phyloP scores from a whole-genome alignment of 768 basidiomycete genomes.

The Pleurotus tuoliensis region DNA sequence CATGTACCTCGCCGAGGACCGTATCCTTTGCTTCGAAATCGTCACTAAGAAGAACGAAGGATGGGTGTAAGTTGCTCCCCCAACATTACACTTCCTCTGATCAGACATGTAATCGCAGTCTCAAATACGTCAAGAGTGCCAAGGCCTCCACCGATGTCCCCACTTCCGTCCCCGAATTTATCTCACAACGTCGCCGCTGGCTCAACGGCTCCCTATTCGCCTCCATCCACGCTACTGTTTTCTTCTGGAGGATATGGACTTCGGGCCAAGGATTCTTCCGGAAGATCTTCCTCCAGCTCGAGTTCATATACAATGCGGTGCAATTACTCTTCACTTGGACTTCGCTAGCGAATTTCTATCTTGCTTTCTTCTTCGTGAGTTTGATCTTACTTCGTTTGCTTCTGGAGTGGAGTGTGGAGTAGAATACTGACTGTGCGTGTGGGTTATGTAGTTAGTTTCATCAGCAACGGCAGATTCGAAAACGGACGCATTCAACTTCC shows the following conservation, averaged over 20 bases:
- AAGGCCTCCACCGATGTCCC: slow-evolving; percentile 97
- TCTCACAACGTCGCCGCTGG: slow-evolving; percentile 90
- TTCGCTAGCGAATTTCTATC: slow-evolving; percentile 87
- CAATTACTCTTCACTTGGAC: slow-evolving; percentile 96
- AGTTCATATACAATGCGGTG: slow-evolving; percentile 88
- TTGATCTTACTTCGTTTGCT: slow-evolving; percentile 8
- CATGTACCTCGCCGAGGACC: slow-evolving; percentile 90
- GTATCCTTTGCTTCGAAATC: slow-evolving; percentile 91
- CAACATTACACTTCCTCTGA: slow-evolving; percentile 6
- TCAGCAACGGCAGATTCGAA: slow-evolving; percentile 60
- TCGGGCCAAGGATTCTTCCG: slow-evolving; percentile 89
- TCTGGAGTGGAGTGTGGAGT: neutral
- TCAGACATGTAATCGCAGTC: slow-evolving; percentile 29
- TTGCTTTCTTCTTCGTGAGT: slow-evolving; percentile 91
- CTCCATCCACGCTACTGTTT: slow-evolving; percentile 87
- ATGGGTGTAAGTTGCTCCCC: slow-evolving; percentile 59
- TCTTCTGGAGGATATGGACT: slow-evolving; percentile 84
- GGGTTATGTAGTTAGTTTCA: slow-evolving; percentile 57
- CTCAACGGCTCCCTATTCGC: slow-evolving; percentile 90
- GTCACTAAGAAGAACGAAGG: slow-evolving; percentile 85
- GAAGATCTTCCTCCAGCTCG: slow-evolving; percentile 75
- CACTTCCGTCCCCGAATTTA: slow-evolving; percentile 87
- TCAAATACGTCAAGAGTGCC: slow-evolving; percentile 90
- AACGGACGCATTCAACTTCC: slow-evolving; percentile 78
- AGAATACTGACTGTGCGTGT: slow-evolving; percentile 6